Evolutionary conservation across 2,329 filamentous ascomycete species (phyloP).

Genomic region (Ascochyta lentis): DNA sequence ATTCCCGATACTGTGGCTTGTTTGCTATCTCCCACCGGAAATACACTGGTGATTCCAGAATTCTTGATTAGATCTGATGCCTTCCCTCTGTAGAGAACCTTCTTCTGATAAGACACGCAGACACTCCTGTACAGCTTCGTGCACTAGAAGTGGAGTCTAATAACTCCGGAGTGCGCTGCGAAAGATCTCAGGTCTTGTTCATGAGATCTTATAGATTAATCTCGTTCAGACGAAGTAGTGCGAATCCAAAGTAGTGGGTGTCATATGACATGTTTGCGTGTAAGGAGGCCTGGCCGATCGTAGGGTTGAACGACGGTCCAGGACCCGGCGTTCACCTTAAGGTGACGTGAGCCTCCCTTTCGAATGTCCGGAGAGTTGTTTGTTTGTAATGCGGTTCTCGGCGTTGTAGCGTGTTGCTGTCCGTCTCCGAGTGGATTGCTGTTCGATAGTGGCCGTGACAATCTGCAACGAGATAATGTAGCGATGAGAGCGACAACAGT

Average conservation of each 20-base stretch:
- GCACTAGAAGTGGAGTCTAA: slow-evolving; percentile 9
- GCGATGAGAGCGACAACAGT: not conserved
- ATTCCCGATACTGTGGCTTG: slow-evolving; percentile 8
- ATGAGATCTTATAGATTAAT: not conserved
- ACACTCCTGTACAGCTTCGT: slow-evolving; percentile 6
- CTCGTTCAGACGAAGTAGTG: not conserved
- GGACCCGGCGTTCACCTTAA: too few species aligned
- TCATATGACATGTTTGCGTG: not conserved
- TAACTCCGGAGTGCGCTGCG: slow-evolving; percentile 4
- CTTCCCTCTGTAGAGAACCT: not conserved
- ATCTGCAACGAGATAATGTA: not conserved
- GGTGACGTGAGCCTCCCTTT: too few species aligned
- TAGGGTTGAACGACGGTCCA: too few species aligned
- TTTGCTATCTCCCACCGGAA: not conserved
- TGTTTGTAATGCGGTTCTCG: too few species aligned
- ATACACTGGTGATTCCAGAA: not conserved
- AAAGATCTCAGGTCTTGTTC: not conserved
- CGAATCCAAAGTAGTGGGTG: not conserved
- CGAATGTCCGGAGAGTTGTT: too few species aligned
- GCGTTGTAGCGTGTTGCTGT: too few species aligned
- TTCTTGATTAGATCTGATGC: not conserved
- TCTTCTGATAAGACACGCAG: not conserved
- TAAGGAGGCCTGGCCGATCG: too few species aligned
- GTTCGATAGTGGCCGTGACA: not conserved
- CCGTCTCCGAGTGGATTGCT: not conserved